phyloP scores from a whole-genome alignment of 225 moss, liverwort and hornwort genomes.

The Pseudoscleropodium purum region DNA sequence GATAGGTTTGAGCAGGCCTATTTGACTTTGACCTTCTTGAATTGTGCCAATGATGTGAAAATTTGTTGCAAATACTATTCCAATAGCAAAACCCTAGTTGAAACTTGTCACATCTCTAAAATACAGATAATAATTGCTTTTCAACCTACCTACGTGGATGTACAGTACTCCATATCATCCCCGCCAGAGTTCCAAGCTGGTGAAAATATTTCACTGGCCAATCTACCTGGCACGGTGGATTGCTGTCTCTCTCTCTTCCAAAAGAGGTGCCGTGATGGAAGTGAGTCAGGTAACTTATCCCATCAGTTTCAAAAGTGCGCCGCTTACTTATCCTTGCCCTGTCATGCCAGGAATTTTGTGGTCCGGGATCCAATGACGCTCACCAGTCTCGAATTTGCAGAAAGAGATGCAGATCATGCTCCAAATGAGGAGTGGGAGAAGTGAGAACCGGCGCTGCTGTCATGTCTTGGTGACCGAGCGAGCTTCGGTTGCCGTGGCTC shows the following conservation, averaged over 20 bases:
- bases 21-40: no score
- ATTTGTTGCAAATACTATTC: no score
- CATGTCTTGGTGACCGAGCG: background rate
- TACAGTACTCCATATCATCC: no score
- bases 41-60: no score
- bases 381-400: background rate
- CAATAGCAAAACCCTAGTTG: no score
- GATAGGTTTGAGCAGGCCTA: no score
- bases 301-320: background rate
- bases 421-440: background rate
- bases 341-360: background rate
- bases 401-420: background rate
- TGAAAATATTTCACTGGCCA: background rate
- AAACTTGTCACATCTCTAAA: no score
- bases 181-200: background rate
- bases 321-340: background rate
- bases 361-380: background rate
- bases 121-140: no score
- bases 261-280: background rate
- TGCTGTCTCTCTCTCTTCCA: background rate
- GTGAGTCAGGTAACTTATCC: background rate
- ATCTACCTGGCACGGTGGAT: no score
- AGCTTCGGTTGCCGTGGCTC: background rate
- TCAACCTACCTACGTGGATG: no score
- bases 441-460: background rate